A percentile compares a stretch with the other conserved stretches of the same genome.
These are phyloP conservation scores for Puccinellia tenuiflora DNA, from an alignment of 176 grass and related monocot species.

Conservation along the genomic window DNA sequence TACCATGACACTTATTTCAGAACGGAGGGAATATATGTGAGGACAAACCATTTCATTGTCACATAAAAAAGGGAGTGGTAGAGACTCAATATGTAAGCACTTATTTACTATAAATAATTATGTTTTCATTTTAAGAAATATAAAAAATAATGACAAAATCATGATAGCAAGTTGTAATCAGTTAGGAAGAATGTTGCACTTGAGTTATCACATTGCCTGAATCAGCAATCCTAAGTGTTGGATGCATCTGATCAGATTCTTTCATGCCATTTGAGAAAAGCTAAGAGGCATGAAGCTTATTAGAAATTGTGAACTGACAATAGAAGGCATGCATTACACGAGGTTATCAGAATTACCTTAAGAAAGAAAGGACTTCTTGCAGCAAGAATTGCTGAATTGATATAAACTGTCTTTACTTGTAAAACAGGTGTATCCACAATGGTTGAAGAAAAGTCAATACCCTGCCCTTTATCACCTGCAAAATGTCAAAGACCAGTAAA, in stretches of 20 bases:
- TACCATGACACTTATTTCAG: too few relatives aligned
- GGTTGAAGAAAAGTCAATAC: conserved; percentile 53
- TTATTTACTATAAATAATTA: neutral
- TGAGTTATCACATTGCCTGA: conserved; percentile 54
- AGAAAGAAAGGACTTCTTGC: conserved; percentile 97
- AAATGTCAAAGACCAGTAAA: neutral
- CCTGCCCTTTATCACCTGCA: conserved; percentile 55
- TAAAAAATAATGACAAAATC: neutral
- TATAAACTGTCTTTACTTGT: conserved; percentile 70
- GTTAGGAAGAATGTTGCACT: neutral
- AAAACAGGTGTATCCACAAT: conserved; percentile 38
- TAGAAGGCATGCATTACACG: neutral
- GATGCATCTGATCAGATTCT: conserved; percentile 87
- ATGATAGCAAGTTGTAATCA: neutral
- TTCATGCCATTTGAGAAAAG: conserved; percentile 99
- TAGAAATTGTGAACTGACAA: conserved; percentile 9
- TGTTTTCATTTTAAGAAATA: neutral
- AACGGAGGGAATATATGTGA: too few relatives aligned
- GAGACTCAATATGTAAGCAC: neutral
- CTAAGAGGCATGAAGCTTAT: conserved; percentile 33
- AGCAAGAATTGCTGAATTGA: conserved; percentile 92
- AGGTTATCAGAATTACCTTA: conserved; percentile 49
- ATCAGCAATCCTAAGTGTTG: conserved; percentile 79
- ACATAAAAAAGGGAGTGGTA: neutral
- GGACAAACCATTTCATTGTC: neutral